Base-by-base conservation (phyloP, 176 grass and related monocot genomes). In the Neostapfia colusana region DNA sequence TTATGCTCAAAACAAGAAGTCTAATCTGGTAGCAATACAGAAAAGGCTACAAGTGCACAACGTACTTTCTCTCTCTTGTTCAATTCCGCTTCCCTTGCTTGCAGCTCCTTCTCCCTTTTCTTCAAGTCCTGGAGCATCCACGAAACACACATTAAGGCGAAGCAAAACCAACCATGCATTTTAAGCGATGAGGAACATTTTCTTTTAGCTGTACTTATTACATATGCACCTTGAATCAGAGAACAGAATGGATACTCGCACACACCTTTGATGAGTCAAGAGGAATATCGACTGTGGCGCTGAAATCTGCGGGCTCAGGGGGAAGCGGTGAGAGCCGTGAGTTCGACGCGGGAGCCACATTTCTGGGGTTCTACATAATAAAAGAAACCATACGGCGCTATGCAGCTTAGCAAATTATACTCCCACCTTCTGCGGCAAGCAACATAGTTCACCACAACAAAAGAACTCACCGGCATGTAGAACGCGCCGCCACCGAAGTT, bases 261-360 rank as follows among this genome's bases (percentile, higher is more conserved):
- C 79, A 24, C 39, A 99, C 96, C 81, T 99, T 99, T 46, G 89
- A 73, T 3, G 86, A 85, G 10, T 99, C 96, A 35, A 95, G 92
- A 75, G 83, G 90, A 61, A 89, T 86, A 65, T 89, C 84, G 20
- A 92, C 76, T 9, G 87, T 75, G 20, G 90, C 48, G 82, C 86
- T 82, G 81, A 93, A 93, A 27, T 93, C 87, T 39, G 81, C 87
- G 8, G 87, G 90, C 51, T 93, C 90, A 14, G 87, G 87, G 55
- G 87, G 84, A 79, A 93, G 90, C 41, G 90, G 87, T 10, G 87
- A 85, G 45, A 93, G 90, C 16, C 76, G 83, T 48, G 45, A 90
- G 86, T 95, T 99, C 15, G 95, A 83, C 4, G 80, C 83, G 1
- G 92, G 85, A 54, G 89, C 63, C 45, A 90, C 85, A 58, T 80